Percentiles rank a stretch among this genome's conserved stretches.
Conservation (phyloP, 1,284 basidiomycete species). For the Athelia sp. region DNA sequence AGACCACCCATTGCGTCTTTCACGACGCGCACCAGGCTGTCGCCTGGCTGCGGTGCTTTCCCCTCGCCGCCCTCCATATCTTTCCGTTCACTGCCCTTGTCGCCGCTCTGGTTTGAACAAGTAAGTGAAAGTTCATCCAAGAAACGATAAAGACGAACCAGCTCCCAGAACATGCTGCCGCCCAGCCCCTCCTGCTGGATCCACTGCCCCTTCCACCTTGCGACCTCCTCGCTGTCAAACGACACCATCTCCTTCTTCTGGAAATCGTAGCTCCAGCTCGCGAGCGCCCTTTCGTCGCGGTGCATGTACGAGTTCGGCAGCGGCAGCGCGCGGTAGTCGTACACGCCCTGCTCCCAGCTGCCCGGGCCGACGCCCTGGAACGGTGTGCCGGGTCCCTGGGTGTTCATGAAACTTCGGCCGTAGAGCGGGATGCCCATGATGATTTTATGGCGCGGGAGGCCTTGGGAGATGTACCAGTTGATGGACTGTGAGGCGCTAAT, state of each 20-base stretch:
- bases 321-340: constrained; percentile 78
- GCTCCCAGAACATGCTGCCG: constrained; percentile 86
- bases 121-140: too few species aligned
- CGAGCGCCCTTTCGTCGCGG: constrained; percentile 50
- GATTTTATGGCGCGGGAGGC: constrained; percentile 77
- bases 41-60: constrained; percentile 56
- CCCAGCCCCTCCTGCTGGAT: constrained; percentile 67
- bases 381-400: constrained; percentile 73
- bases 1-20: constrained; percentile 74
- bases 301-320: constrained; percentile 60
- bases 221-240: constrained; percentile 72
- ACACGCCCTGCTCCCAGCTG: constrained; percentile 76
- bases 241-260: constrained; percentile 71
- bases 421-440: constrained; percentile 89
- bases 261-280: constrained; percentile 75
- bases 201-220: constrained; percentile 68
- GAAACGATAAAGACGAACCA: constrained; percentile 19
- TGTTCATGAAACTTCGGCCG: constrained; percentile 87
- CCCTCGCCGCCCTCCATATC: constrained; percentile 68
- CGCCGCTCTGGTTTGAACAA: constrained; percentile 65
- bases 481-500: constrained; percentile 69
- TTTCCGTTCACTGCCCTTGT: constrained; percentile 61
- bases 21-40: constrained; percentile 62
- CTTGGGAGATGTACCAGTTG: constrained; percentile 65
- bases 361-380: constrained; percentile 76